Evolutionary conservation across 257 asterid species (phyloP).

Genomic region (Petunia axillaris): DNA sequence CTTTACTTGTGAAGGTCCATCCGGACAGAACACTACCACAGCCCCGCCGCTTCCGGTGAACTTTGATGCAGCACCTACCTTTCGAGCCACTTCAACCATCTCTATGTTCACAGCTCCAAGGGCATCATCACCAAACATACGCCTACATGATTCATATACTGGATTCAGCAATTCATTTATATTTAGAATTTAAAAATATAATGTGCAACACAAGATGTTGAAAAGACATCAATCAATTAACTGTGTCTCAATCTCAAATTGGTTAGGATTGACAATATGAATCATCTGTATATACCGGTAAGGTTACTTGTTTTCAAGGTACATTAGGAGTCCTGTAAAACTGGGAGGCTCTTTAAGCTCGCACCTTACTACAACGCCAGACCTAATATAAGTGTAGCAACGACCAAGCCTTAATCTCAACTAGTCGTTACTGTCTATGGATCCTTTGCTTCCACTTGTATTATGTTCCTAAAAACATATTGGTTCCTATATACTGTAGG

Average conservation of each 20-base stretch:
- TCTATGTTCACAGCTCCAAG: conserved; percentile 79
- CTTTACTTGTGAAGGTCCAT: conserved; percentile 71
- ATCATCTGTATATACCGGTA: too few relatives aligned
- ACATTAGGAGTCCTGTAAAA: background rate
- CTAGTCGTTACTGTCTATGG: background rate
- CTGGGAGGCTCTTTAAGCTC: background rate
- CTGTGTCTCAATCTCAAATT: background rate
- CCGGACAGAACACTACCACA: conserved; percentile 74
- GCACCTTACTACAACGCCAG: background rate
- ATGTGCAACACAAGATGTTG: background rate
- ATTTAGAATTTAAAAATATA: too few relatives aligned
- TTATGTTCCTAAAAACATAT: too few relatives aligned
- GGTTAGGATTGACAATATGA: too few relatives aligned
- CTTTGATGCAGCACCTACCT: conserved; percentile 79
- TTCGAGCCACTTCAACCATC: conserved; percentile 85
- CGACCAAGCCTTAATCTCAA: background rate
- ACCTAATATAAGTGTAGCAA: background rate
- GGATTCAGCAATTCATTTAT: background rate
- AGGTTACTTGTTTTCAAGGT: too few relatives aligned
- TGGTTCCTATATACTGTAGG: too few relatives aligned
- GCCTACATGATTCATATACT: conserved; percentile 36
- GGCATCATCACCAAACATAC: conserved; percentile 82
- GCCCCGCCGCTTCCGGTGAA: conserved; percentile 98
- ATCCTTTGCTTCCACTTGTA: too few relatives aligned
- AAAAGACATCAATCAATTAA: background rate